Evolutionary conservation across 139 green algal genomes (phyloP).

Genomic region (Micromonas pusilla): DNA sequence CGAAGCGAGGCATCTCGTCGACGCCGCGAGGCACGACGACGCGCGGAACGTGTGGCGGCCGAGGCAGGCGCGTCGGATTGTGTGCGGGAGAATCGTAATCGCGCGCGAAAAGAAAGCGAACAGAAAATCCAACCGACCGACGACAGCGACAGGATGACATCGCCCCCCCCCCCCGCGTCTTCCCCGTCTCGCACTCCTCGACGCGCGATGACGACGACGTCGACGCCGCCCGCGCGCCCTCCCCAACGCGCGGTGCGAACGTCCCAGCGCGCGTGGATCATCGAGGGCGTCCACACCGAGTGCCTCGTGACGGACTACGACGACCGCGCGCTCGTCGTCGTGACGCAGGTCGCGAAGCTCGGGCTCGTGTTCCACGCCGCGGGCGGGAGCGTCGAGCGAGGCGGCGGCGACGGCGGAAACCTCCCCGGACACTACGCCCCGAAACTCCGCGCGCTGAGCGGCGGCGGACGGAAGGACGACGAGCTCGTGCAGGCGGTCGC

Average conservation of each 20-base stretch:
- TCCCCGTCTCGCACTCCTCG: too few species aligned
- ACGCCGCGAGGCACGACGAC: neutral
- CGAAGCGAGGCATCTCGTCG: neutral
- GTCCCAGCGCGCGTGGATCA: neutral
- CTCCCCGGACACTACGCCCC: neutral
- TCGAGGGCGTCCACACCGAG: constrained; percentile 19
- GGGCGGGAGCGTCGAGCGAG: too few species aligned
- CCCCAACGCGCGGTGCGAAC: neutral
- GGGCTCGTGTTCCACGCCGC: constrained; percentile 4
- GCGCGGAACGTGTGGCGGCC: too few species aligned
- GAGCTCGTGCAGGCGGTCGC: neutral
- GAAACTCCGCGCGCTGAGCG: neutral
- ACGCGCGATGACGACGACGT: too few species aligned
- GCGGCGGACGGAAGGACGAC: neutral
- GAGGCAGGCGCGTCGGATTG: too few species aligned
- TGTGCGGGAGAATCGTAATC: too few species aligned
- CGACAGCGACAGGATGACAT: too few species aligned
- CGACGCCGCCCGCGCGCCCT: too few species aligned
- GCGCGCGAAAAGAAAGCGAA: too few species aligned
- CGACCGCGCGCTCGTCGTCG: constrained; percentile 3
- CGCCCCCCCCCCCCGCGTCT: too few species aligned
- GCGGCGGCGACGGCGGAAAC: too few species aligned
- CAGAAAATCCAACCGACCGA: too few species aligned
- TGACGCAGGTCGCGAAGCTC: constrained; percentile 23
- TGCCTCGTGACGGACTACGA: constrained; percentile 5